These are phyloP conservation scores for Priceomyces fermenticarens DNA, from an alignment of 805 yeast genomes.

Conservation along the genomic window DNA sequence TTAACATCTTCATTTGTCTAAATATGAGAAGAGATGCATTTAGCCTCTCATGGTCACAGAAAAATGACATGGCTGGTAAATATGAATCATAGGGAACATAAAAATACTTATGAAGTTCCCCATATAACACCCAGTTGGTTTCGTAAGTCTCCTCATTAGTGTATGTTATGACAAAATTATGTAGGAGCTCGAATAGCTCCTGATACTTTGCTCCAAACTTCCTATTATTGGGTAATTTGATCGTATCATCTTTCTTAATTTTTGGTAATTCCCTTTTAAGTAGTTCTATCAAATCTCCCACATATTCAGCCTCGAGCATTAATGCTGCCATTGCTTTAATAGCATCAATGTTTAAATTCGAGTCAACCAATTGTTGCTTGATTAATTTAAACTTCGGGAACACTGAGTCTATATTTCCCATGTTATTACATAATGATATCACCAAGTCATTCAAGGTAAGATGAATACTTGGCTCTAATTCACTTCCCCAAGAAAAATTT, in stretches of 20 bases:
- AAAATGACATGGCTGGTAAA: conserved; percentile 55
- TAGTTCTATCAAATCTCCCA: conserved; percentile 41
- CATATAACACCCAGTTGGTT: conserved; percentile 60
- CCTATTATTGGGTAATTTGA: conserved; percentile 24
- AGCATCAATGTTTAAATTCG: conserved; percentile 24
- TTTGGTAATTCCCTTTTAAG: conserved; percentile 38
- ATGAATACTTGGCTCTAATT: conserved; percentile 33
- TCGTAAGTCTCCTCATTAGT: conserved; percentile 29
- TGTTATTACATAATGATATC: conserved; percentile 29
- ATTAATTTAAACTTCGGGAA: conserved; percentile 33
- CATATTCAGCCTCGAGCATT: conserved; percentile 33
- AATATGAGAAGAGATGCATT: conserved; percentile 63
- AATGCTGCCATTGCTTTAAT: conserved; percentile 22
- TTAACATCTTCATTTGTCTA: conserved; percentile 54
- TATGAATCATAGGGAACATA: conserved; percentile 57
- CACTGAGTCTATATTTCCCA: conserved; percentile 19
- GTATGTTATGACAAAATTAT: conserved; percentile 28
- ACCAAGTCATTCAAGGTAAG: conserved; percentile 45
- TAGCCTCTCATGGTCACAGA: conserved; percentile 52
- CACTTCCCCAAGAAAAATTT: conserved; percentile 20
- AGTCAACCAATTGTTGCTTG: conserved; percentile 33
- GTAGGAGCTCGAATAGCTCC: conserved; percentile 25
- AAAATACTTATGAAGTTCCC: conserved; percentile 53
- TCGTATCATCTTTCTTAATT: conserved; percentile 25
- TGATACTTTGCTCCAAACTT: conserved; percentile 24